These are phyloP conservation scores for Aureobasidium sp. DNA, from an alignment of 2,329 filamentous ascomycete genomes.

Conservation along the genomic window DNA sequence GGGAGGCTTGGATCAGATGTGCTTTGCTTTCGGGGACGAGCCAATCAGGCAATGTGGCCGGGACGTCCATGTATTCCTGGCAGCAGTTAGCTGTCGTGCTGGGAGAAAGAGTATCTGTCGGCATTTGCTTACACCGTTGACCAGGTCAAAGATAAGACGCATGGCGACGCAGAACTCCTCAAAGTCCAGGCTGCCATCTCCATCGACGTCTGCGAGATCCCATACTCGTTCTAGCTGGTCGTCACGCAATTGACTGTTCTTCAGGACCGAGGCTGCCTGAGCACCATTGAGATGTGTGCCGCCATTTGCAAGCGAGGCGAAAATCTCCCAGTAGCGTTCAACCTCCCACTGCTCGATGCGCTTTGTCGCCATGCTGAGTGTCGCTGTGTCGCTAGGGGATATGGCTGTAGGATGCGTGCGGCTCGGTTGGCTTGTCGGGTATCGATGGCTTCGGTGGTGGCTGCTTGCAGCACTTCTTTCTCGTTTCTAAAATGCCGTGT, in stretches of 20 bases:
- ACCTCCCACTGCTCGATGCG: constrained; percentile 67
- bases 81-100: background rate
- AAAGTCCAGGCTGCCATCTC: constrained; percentile 95
- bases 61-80: constrained; percentile 87
- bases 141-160: constrained; percentile 92
- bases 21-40: constrained; percentile 92
- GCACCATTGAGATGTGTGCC: constrained; percentile 59
- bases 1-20: constrained; percentile 76
- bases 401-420: background rate
- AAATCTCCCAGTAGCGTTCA: constrained; percentile 75
- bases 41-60: constrained; percentile 81
- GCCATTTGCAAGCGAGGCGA: constrained; percentile 59
- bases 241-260: constrained; percentile 65
- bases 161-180: constrained; percentile 99
- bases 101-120: background rate
- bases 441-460: background rate
- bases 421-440: background rate
- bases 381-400: background rate
- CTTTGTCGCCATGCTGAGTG: constrained; percentile 37
- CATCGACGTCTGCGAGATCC: constrained; percentile 96
- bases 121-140: constrained; percentile 68
- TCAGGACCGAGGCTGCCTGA: constrained; percentile 64
- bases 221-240: constrained; percentile 93
- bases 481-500: background rate
- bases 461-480: background rate